Percentiles rank a stretch among this genome's conserved stretches.
phyloP scores from a whole-genome alignment of 192 early-diverging fungal species.

The Gamsiella multidivaricata region DNA sequence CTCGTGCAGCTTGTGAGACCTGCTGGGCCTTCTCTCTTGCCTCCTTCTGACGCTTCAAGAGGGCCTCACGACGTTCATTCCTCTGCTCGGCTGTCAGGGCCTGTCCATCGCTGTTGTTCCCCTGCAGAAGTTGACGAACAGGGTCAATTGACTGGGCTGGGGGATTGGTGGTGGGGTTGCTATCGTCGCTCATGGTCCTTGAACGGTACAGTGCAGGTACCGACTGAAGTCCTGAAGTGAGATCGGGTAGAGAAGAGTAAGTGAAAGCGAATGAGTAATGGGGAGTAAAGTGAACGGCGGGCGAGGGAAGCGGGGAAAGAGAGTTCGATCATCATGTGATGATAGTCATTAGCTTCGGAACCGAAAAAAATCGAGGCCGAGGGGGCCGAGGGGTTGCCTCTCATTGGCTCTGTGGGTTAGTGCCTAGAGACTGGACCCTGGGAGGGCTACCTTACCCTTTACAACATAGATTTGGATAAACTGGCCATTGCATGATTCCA shows the following conservation, averaged over 20 bases:
- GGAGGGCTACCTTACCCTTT: no score
- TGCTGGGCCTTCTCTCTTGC: constrained; percentile 42
- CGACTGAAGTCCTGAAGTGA: constrained; percentile 1
- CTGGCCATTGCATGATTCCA: no score
- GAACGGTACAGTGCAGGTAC: no score
- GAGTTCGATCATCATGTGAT: constrained; percentile 8
- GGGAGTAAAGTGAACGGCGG: neutral
- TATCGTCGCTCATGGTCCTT: constrained; percentile 32
- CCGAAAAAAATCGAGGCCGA: neutral
- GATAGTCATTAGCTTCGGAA: constrained; percentile 8
- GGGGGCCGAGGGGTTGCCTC: neutral
- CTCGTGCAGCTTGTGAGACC: constrained; percentile 35
- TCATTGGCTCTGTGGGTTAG: constrained; percentile 13
- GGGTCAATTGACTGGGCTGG: constrained; percentile 12
- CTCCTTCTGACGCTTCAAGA: constrained; percentile 40
- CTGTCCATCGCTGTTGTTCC: constrained; percentile 19
- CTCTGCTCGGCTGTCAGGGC: constrained; percentile 45
- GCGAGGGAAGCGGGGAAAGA: neutral
- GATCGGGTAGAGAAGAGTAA: neutral
- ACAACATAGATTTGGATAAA: no score
- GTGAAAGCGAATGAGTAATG: neutral
- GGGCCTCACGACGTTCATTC: constrained; percentile 44
- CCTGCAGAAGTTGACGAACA: constrained; percentile 37
- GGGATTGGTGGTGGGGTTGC: constrained; percentile 1
- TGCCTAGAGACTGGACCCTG: no score